Evolutionary conservation across 805 yeast species (phyloP), one percentile per base, ranked within the genome.

Genomic region (Cephaloascus albidus): DNA sequence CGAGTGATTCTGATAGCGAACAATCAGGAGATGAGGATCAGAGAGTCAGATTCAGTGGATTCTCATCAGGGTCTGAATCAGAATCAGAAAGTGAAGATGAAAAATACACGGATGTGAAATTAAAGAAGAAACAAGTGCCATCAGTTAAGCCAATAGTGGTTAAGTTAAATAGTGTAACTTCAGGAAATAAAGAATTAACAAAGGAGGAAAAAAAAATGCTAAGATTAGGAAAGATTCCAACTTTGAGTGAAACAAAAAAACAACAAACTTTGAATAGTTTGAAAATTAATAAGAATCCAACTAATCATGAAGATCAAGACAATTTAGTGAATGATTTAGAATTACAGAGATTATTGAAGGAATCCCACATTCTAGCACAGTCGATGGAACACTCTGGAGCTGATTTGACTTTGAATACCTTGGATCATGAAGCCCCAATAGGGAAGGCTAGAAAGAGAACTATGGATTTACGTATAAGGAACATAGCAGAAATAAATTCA

Each of bases 401-500:
- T 0, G 85, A 75, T 39, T 53, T 82, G 35, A 80, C 88, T 0
- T 52, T 82, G 38, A 70, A 72, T 41, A 80, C 85, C 0, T 52
- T 81, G 33, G 78, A 80, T 48, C 69, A 67, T 39, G 81, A 77
- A 38, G 74, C 71, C 20, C 77, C 83, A 3, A 67, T 78, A 3
- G 94, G 94, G 5, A 78, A 76, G 37, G 82, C 85, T 1, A 64
- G 90, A 42, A 71, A 72, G 38, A 70, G 83, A 44, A 76, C 86
- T 0, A 54, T 84, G 37, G 76, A 76, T 39, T 70, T 74, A 33
- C 64, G 90, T 41, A 60, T 85, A 41, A 58, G 73, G 12, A 57
- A 63, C 10, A 44, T 77, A 2, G 53, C 70, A 1, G 51, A 70
- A 2, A 39, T 40, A 2, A 64, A 65, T 47, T 69, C 85, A 0